Evolutionary conservation across 116 monocot genomes (phyloP).

Genomic region (Thalassia testudinum): DNA sequence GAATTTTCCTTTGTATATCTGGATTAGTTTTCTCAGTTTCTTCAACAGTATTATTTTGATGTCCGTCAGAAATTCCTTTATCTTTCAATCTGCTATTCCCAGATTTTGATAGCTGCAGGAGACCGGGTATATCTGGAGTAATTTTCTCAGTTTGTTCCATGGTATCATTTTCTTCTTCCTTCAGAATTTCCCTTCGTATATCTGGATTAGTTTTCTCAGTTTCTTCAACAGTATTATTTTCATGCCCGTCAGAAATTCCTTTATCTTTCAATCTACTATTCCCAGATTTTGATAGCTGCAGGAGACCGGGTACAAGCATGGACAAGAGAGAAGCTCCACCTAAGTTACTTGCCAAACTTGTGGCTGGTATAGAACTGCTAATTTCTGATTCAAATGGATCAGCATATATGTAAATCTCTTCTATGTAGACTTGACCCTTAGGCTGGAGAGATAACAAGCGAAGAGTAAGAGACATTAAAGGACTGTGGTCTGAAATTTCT

Average conservation of each 20-base stretch:
- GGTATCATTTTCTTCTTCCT: not conserved
- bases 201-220: conserved; percentile 8
- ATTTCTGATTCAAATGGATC: conserved; percentile 55
- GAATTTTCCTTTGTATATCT: not conserved
- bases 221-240: conserved; percentile 6
- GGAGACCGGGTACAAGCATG: conserved; percentile 67
- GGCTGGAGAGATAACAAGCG: conserved; percentile 73
- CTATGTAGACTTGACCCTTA: conserved; percentile 44
- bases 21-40: conserved; percentile 11
- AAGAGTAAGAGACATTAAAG: conserved; percentile 56
- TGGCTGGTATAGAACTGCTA: conserved; percentile 12
- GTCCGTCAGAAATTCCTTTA: conserved; percentile 12
- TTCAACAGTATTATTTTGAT: conserved; percentile 3
- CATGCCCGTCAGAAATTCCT: conserved; percentile 10
- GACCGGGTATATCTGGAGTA: conserved; percentile 19
- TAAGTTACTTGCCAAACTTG: conserved; percentile 7
- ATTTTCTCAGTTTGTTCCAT: conserved; percentile 13
- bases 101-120: conserved; percentile 58
- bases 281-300: conserved; percentile 51
- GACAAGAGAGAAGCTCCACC: conserved; percentile 48
- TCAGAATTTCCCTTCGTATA: not conserved
- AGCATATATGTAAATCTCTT: conserved; percentile 81
- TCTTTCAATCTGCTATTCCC: conserved; percentile 5
- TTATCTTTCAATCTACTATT: conserved; percentile 3
- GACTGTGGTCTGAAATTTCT: conserved; percentile 67